Base-by-base conservation (phyloP, 139 green algal species). In the Mychonastes homosphaera region DNA sequence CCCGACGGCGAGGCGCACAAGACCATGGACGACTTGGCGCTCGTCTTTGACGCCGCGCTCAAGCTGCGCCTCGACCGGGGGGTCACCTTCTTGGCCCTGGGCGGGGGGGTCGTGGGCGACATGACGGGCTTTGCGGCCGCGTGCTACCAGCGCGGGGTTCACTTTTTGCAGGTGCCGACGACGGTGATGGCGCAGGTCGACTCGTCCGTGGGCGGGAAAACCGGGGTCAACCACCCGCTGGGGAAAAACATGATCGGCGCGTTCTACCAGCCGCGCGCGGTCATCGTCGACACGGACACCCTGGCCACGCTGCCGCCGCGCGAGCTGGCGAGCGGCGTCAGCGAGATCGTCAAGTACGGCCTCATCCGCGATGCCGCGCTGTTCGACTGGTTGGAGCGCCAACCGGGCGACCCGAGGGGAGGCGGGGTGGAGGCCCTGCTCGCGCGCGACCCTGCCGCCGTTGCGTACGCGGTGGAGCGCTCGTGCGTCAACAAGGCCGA, bases 171-270 rank as follows among this genome's bases (percentile, higher is more conserved):
- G 78, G 73, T 97, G 19, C 92, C 92, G 29, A 98, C 92, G 9
- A 97, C 92, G 0, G 81, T 98, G 24, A 97, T 98, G 90, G 74
- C 92, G 1, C 88, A 95, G 69, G 93, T 99, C 24, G 93, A 99
- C 70, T 95, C 83, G 4, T 96, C 86, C 18, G 93, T 99, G 13
- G 93, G 93, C 23, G 93, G 93, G 65, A 99, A 99, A 69, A 99
- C 93, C 7, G 79, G 79, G 40, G 93, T 99, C 6, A 99, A 99
- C 80, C 93, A 98, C 70, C 82, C 91, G 5, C 69, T 95, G 58
- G 93, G 90, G 47, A 99, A 99, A 75, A 99, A 99, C 83, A 98
- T 99, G 93, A 97, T 99, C 53, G 93, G 93, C 26, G 93, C 92
- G 5, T 95, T 95, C 64, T 94, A 95, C 80, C 87, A 95, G 76